Base-by-base conservation (phyloP, 257 asterid genomes). In the Solanum clarkiae region DNA sequence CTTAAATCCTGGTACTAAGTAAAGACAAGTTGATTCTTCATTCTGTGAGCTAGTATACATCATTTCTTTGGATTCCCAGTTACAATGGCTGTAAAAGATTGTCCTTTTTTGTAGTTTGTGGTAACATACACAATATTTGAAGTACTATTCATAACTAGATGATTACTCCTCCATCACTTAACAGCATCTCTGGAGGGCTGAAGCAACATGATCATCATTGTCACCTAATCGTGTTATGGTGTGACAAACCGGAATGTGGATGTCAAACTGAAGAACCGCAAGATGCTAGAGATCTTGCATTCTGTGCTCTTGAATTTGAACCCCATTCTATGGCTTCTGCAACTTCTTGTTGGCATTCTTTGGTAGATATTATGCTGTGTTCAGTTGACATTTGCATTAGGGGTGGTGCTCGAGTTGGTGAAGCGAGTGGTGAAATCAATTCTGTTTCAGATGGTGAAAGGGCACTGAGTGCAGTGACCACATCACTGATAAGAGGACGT, bases 271-370 rank as follows among this genome's bases (percentile, higher is more conserved):
- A 86, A 88, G 91, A 81, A 44, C 84, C 77, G 40, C 62, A 60
- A 3, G 89, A 85, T 20, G 65, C 83, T 62, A 82, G 81, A 54
- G 87, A 80, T 40, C 83, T 70, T 55, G 74, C 49, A 71, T 79
- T 89, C 82, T 87, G 82, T 56, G 36, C 79, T 81, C 93, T 91
- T 44, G 98, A 91, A 77, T 81, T 91, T 9, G 96, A 88, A 16
- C 97, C 98, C 98, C 98, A 95, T 54, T 91, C 97, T 13, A 92
- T 93, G 84, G 98, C 98, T 88, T 95, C 98, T 16, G 97, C 95
- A 11, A 93, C 91, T 17, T 94, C 98, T 75, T 83, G 85, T 70
- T 90, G 89, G 15, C 98, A 91, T 32, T 94, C 97, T 9, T 63
- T 65, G 0, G 91, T 91, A 13, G 40, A 20, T 32, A 44, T 77